Percentiles rank a stretch among this genome's conserved stretches.
Evolutionary conservation across 2,329 filamentous ascomycete genomes (phyloP).

Genomic region (Paraphoma sp.): DNA sequence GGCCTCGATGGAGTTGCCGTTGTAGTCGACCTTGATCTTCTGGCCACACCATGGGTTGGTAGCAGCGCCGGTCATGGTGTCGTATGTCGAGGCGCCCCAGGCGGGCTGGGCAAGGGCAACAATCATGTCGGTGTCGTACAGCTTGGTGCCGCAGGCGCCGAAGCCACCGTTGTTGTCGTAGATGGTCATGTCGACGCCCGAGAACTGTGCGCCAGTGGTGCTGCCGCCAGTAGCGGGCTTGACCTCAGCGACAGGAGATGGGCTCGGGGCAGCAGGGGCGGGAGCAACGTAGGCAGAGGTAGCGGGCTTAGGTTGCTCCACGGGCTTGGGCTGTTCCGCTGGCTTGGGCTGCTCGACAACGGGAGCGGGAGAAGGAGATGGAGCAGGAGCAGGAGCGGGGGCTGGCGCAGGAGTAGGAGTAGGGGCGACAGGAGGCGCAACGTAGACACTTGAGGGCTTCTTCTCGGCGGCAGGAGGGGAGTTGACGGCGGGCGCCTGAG

Average conservation of each 20-base stretch:
- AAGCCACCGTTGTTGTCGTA: conserved; percentile 37
- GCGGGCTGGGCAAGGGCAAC: conserved; percentile 37
- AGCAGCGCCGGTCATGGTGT: conserved; percentile 36
- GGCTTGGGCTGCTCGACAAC: conserved; percentile 2
- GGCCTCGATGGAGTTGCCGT: conserved; percentile 34
- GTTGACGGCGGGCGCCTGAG: conserved; percentile 14
- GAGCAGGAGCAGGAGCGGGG: conserved; percentile 3
- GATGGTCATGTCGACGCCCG: conserved; percentile 41
- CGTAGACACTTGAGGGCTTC: conserved; percentile 19
- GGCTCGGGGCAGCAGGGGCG: conserved; percentile 3
- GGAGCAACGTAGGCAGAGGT: conserved; percentile 12
- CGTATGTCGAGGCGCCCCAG: conserved; percentile 40
- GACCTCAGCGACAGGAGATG: conserved; percentile 6
- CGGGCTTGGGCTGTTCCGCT: conserved; percentile 8
- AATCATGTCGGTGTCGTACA: conserved; percentile 29
- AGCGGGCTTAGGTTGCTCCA: conserved; percentile 4
- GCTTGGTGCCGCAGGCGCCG: conserved; percentile 39
- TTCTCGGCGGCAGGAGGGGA: conserved; percentile 12
- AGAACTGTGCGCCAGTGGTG: conserved; percentile 8
- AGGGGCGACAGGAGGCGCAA: conserved; percentile 12
- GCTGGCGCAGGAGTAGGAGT: conserved; percentile 9
- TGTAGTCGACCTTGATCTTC: conserved; percentile 40
- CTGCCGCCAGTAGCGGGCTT: neutral
- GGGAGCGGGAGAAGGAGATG: conserved; percentile 13
- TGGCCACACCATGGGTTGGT: conserved; percentile 45